phyloP scores from a whole-genome alignment of 1,139 yeast species.

The Hyphopichia burtonii region DNA sequence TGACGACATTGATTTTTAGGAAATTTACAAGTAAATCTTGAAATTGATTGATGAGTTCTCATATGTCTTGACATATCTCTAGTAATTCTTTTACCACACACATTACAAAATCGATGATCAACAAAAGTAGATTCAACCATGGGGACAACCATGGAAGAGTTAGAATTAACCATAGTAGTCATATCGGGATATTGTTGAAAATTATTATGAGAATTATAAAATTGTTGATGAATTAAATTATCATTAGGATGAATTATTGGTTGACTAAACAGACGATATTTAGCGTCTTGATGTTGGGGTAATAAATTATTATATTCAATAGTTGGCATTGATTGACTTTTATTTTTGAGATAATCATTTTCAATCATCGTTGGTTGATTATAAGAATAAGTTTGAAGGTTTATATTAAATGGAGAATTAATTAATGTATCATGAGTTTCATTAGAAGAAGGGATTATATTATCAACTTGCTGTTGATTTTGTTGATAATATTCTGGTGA shows the following conservation, averaged over 20 bases:
- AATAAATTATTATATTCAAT: constrained; percentile 1
- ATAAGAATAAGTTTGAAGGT: constrained; percentile 1
- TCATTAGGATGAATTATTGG: background rate
- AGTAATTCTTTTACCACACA: constrained; percentile 58
- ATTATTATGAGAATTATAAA: background rate
- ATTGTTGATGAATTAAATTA: background rate
- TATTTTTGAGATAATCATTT: no score
- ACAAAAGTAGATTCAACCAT: constrained; percentile 34
- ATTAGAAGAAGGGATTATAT: background rate
- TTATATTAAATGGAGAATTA: background rate
- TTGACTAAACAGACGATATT: constrained; percentile 1
- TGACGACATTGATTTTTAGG: constrained; percentile 58
- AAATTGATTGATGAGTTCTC: constrained; percentile 59
- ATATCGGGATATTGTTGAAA: constrained; percentile 35
- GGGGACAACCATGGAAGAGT: constrained; percentile 32
- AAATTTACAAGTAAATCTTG: constrained; percentile 59
- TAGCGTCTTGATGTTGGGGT: background rate
- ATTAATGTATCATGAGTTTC: background rate
- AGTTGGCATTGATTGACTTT: constrained; percentile 3
- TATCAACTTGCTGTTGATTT: background rate
- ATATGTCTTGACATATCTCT: constrained; percentile 66
- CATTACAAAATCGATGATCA: constrained; percentile 39
- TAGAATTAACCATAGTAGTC: constrained; percentile 41
- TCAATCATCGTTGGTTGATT: no score
- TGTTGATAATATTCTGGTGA: background rate